These are phyloP conservation scores for Cytospora piceae DNA, from an alignment of 2,329 filamentous ascomycete genomes.

Conservation along the genomic window DNA sequence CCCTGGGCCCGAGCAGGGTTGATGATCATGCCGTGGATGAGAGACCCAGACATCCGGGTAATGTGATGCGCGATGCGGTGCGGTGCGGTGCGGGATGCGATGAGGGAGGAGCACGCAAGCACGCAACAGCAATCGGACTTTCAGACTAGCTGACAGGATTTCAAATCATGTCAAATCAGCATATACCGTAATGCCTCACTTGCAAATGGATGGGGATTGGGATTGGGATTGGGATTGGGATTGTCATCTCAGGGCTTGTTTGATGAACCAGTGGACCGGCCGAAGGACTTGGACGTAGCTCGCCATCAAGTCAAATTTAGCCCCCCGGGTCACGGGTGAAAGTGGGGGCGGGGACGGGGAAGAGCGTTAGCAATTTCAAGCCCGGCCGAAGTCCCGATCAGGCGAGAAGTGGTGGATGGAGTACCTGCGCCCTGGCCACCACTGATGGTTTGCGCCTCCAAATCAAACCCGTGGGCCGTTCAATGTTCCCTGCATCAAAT, in stretches of 20 bases:
- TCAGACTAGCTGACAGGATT: neutral
- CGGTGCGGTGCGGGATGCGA: neutral
- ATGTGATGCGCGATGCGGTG: neutral
- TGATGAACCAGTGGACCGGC: neutral
- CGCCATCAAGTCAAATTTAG: neutral
- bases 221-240: neutral
- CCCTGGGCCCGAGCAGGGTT: neutral
- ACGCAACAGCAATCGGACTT: neutral
- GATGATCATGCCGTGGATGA: neutral
- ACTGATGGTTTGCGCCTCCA: slow-evolving; percentile 13
- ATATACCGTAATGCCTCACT: neutral
- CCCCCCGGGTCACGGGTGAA: neutral
- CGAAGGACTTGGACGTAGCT: neutral
- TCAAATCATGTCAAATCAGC: neutral
- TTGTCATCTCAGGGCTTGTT: too few species aligned
- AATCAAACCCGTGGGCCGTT: slow-evolving; percentile 6
- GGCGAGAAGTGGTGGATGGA: neutral
- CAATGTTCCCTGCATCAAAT: neutral
- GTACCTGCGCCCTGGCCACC: slow-evolving; percentile 17
- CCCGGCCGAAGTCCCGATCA: neutral
- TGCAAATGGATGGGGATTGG: neutral
- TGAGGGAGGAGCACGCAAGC: neutral
- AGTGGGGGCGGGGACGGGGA: slow-evolving; percentile 1
- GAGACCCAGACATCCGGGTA: neutral
- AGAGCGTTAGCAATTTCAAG: slow-evolving; percentile 2